phyloP scores from a whole-genome alignment of 192 early-diverging fungal genomes.

The Entomortierella parvispora region DNA sequence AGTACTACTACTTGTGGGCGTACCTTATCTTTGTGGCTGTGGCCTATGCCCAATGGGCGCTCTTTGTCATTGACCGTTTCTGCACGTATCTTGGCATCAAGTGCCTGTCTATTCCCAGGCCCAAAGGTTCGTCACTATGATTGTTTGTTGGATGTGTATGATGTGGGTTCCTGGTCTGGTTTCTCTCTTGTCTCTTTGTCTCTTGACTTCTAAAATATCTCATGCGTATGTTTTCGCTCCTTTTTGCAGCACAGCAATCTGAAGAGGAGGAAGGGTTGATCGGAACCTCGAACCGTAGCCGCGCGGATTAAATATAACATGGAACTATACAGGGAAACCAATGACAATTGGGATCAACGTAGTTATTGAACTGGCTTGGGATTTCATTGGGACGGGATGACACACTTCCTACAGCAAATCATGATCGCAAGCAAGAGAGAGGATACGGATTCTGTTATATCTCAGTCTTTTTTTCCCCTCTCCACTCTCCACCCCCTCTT shows the following conservation, averaged over 20 bases:
- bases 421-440: no score
- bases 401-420: no score
- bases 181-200: not conserved
- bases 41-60: constrained; percentile 88
- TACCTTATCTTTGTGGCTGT: constrained; percentile 78
- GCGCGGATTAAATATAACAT: constrained; percentile 31
- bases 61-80: constrained; percentile 88
- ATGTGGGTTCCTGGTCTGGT: not conserved
- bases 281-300: constrained; percentile 28
- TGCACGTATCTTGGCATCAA: constrained; percentile 87
- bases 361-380: no score
- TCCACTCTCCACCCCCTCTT: no score
- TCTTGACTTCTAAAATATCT: constrained; percentile 49
- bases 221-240: constrained; percentile 48
- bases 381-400: no score
- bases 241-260: constrained; percentile 53
- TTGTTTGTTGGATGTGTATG: constrained; percentile 1
- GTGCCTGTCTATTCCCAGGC: constrained; percentile 80
- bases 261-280: constrained; percentile 53
- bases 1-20: constrained; percentile 74
- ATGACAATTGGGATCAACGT: constrained; percentile 16
- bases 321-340: not conserved
- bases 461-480: no score
- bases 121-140: constrained; percentile 39
- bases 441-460: no score